These are phyloP conservation scores for Periglandula ipomoeae DNA, from an alignment of 2,329 filamentous ascomycete species.

Conservation along the genomic window DNA sequence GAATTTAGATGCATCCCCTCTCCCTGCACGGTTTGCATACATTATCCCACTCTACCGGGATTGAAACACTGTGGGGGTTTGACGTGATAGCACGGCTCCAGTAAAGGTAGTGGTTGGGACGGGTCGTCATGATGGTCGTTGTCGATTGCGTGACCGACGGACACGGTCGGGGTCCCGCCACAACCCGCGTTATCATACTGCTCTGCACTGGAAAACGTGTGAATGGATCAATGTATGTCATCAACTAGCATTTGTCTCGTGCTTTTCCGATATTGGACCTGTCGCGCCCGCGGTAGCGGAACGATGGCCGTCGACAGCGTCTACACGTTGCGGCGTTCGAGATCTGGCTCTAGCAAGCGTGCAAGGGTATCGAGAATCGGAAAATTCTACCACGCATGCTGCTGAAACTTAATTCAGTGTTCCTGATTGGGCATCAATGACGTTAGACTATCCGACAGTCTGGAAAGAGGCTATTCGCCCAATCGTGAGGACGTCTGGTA, in stretches of 20 bases:
- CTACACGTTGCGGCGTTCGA: neutral
- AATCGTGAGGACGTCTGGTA: neutral
- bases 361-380: neutral
- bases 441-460: neutral
- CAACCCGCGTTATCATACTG: neutral
- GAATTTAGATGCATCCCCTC: neutral
- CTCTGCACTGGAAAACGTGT: neutral
- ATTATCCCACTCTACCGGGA: neutral
- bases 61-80: neutral
- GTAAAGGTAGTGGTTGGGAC: neutral
- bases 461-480: neutral
- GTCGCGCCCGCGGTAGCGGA: neutral
- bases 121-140: neutral
- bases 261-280: neutral
- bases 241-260: neutral
- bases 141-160: conserved; percentile 6
- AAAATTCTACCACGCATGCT: neutral
- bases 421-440: neutral
- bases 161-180: neutral
- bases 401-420: neutral
- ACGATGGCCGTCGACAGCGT: neutral
- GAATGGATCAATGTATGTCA: neutral
- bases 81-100: neutral
- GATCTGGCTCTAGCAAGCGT: neutral
- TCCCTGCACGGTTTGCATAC: neutral